Base-by-base conservation (phyloP, 768 basidiomycete genomes). In the Phylloporus sp. region DNA sequence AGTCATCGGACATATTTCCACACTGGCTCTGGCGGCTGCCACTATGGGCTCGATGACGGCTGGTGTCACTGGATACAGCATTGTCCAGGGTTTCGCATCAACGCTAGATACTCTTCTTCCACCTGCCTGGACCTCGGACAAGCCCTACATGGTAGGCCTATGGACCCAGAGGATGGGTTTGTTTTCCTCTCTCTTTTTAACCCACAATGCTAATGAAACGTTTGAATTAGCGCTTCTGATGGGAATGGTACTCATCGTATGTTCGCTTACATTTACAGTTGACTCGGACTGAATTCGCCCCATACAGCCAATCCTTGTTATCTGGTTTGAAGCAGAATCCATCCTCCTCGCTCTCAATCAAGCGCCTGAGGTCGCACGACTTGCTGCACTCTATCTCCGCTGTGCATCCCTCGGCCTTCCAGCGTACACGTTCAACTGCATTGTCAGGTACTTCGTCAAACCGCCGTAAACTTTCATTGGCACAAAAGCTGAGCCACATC, bases 61-160 rank as follows among this genome's bases (percentile, higher is more conserved):
- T 18, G 80, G 78, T 46, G 82, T 85, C 11, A 66, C 67, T 2
- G 67, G 67, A 26, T 66, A 74, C 42, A 88, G 85, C 56, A 85
- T 95, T 49, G 73, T 94, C 6, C 86, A 88, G 57, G 92, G 92
- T 18, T 81, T 95, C 49, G 74, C 82, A 8, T 89, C 87, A 44
- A 85, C 91, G 0, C 81, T 99, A 18, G 97, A 99, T 67, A 95
- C 95, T 0, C 79, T 99, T 60, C 81, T 97, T 9, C 95, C 97
- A 1, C 83, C 91, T 34, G 94, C 95, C 15, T 99, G 91, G 94
- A 95, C 97, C 0, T 93, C 92, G 4, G 64, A 84, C 1, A 83
- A 86, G 27, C 95, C 94, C 0, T 72, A 85, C 15, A 76, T 91
- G 11, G 91, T 97, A 11, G 94, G 94, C 7, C 76, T 95, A 8